phyloP scores from a whole-genome alignment of 1,139 yeast species.

The Wickerhamomyces sp. region DNA sequence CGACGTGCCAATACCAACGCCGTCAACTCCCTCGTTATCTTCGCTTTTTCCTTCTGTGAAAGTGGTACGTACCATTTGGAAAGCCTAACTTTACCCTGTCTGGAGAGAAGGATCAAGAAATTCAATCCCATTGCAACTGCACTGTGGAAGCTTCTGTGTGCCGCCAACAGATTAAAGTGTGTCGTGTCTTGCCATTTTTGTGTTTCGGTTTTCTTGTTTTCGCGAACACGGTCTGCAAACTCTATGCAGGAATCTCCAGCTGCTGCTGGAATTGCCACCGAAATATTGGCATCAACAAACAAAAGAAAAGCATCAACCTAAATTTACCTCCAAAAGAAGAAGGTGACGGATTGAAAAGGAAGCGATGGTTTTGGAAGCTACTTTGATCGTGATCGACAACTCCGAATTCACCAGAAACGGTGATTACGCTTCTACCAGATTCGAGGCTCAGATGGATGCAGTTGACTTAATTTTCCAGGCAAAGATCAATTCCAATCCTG shows the following conservation, averaged over 20 bases:
- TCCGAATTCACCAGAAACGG: constrained; percentile 96
- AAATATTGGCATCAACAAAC: not conserved
- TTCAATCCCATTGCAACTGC: constrained; percentile 55
- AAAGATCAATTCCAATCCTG: constrained; percentile 86
- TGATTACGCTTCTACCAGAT: constrained; percentile 84
- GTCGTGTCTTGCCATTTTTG: not conserved
- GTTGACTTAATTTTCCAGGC: constrained; percentile 83
- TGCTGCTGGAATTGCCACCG: constrained; percentile 6
- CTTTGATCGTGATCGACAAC: constrained; percentile 92
- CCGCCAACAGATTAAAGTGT: too few species aligned
- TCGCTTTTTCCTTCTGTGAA: constrained; percentile 76
- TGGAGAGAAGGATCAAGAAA: constrained; percentile 73
- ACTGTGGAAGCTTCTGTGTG: too few species aligned
- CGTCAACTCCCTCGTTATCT: constrained; percentile 79
- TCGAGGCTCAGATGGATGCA: constrained; percentile 92
- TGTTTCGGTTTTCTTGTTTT: not conserved
- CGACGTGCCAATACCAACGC: constrained; percentile 80
- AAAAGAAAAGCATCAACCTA: not conserved
- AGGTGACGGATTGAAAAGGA: not conserved
- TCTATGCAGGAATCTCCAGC: not conserved
- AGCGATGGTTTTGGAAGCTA: constrained; percentile 88
- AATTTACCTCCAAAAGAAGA: not conserved
- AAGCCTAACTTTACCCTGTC: constrained; percentile 92
- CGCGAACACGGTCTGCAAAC: too few species aligned
- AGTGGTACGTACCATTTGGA: constrained; percentile 90